These are phyloP conservation scores for Aristolochia californica DNA, from an alignment of 164 flowering plant genomes.

Conservation along the genomic window DNA sequence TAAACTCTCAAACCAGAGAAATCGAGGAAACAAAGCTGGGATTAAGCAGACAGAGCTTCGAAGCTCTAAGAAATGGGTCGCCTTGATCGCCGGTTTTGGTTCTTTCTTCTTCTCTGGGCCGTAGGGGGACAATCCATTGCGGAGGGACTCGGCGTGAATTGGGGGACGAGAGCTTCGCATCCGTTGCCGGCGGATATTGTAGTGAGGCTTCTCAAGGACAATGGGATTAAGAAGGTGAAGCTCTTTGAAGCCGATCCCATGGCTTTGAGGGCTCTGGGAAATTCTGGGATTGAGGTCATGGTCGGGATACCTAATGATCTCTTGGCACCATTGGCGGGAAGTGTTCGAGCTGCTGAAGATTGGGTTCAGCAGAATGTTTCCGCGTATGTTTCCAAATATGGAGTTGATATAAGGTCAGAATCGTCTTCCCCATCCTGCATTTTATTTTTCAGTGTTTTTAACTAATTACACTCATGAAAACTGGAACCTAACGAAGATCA, in stretches of 20 bases:
- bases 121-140: slow-evolving; percentile 12
- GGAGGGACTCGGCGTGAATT: slow-evolving; percentile 55
- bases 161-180: slow-evolving; percentile 69
- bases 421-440: no score
- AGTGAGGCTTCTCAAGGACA: slow-evolving; percentile 69
- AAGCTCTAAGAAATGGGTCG: no score
- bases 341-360: slow-evolving; percentile 42
- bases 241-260: slow-evolving; percentile 79
- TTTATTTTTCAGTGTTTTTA: no score
- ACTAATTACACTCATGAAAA: no score
- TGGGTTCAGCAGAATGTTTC: slow-evolving; percentile 86
- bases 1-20: no score
- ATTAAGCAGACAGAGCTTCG: no score
- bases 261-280: slow-evolving; percentile 61
- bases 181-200: slow-evolving; percentile 56
- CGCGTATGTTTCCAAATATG: slow-evolving; percentile 42
- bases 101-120: background rate
- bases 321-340: slow-evolving; percentile 48
- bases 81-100: slow-evolving; percentile 6
- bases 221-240: slow-evolving; percentile 81
- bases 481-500: no score
- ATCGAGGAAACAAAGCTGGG: no score
- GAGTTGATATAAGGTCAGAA: slow-evolving; percentile 69
- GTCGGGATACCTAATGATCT: slow-evolving; percentile 85
- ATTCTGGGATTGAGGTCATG: slow-evolving; percentile 78